A percentile compares a stretch with the other conserved stretches of the same genome.
phyloP scores from a whole-genome alignment of 2,329 filamentous ascomycete genomes.

The Sclerotinia minor region DNA sequence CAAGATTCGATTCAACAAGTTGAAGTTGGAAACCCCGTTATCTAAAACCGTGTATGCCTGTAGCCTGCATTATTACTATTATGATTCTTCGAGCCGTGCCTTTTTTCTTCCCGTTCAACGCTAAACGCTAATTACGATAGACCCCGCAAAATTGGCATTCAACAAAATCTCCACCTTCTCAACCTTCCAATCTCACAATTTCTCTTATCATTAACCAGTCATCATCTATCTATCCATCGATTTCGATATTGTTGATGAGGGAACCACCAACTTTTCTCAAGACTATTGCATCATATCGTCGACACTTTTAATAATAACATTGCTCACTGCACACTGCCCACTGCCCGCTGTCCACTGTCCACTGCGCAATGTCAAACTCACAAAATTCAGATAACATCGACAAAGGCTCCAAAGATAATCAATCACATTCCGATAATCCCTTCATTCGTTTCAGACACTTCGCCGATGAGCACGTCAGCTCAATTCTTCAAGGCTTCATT shows the following conservation, averaged over 20 bases:
- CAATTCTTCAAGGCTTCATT: constrained; percentile 40
- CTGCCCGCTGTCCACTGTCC: too few species aligned
- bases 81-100: not conserved
- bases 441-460: constrained; percentile 41
- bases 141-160: constrained; percentile 8
- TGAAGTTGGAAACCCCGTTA: too few species aligned
- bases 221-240: too few species aligned
- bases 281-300: not conserved
- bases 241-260: not conserved
- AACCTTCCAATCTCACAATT: not conserved
- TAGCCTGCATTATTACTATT: too few species aligned
- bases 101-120: not conserved
- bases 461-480: constrained; percentile 39
- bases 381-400: constrained; percentile 30
- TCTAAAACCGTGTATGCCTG: too few species aligned
- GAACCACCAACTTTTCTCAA: not conserved
- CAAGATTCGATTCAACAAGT: too few species aligned
- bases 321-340: not conserved
- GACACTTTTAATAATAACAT: not conserved
- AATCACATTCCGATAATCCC: constrained; percentile 32
- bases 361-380: constrained; percentile 29
- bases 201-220: not conserved
- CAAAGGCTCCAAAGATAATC: not conserved
- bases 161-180: not conserved
- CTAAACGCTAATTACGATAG: not conserved